Percentiles rank a stretch among this genome's conserved stretches.
Conservation (phyloP, 176 grass and related monocot species). For the Bothriochloa decipiens region DNA sequence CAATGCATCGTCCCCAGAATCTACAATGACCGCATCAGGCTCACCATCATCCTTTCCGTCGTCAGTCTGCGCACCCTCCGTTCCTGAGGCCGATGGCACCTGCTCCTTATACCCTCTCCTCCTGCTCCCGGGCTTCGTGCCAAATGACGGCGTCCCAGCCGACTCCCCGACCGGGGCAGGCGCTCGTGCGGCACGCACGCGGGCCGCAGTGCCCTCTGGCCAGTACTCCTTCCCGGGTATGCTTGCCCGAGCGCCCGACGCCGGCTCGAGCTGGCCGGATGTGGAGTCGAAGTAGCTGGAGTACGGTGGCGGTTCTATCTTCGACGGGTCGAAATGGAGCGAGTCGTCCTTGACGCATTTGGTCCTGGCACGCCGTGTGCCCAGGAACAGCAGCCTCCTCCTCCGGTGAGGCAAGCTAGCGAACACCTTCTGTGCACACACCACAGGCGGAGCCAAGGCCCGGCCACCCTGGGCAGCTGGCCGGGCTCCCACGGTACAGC, state of each 20-base stretch:
- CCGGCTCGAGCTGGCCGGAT: constrained; percentile 84
- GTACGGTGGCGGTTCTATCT: constrained; percentile 81
- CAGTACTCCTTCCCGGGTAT: constrained; percentile 81
- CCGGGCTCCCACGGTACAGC: no score
- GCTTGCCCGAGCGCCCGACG: constrained; percentile 74
- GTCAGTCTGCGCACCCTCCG: constrained; percentile 38
- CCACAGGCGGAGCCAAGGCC: no score
- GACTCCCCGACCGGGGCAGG: constrained; percentile 70
- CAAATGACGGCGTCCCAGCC: constrained; percentile 68
- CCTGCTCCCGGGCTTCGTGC: constrained; percentile 78
- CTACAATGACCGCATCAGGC: constrained; percentile 34
- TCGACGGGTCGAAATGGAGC: constrained; percentile 67
- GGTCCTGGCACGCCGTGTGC: constrained; percentile 25
- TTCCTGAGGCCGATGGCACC: constrained; percentile 29
- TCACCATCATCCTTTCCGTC: constrained; percentile 26
- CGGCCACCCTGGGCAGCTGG: no score
- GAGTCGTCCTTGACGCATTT: constrained; percentile 66
- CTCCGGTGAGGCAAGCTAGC: constrained; percentile 39
- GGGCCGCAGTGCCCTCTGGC: constrained; percentile 85
- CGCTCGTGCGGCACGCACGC: constrained; percentile 70
- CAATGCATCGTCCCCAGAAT: constrained; percentile 34
- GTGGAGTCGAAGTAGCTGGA: constrained; percentile 82
- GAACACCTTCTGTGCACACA: constrained; percentile 54
- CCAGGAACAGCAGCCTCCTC: constrained; percentile 26
- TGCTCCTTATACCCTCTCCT: constrained; percentile 66